Base-by-base conservation (phyloP, 1,284 basidiomycete species). In the Sanghuangporus baumii region DNA sequence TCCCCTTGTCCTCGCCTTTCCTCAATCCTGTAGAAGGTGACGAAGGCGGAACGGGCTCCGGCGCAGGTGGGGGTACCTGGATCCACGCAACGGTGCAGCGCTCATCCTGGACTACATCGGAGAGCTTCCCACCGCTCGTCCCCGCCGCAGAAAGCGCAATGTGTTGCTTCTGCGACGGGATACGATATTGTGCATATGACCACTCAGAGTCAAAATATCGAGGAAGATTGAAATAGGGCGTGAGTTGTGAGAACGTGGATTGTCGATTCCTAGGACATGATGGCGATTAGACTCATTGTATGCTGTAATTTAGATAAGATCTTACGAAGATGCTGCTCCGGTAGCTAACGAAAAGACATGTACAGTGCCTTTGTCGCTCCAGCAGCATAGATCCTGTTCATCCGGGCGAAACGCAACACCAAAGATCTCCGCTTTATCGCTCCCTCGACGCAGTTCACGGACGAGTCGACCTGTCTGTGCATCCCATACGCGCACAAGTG, bases 291-390 rank as follows among this genome's bases (percentile, higher is more conserved):
- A 58, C 40, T 60, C 46, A 67, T 41, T 37, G 62, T 51, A 36
- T 63, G 62, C 40, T 59, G 60, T 65, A 16, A 54, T 46, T 18
- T 12, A 62, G 37, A 16, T 11, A 47, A 43, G 37, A 40, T 81
- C 87, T 79, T 72, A 91, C 88, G 84, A 83, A 66, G 82, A 73
- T 9, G 84, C 84, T 41, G 87, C 83, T 36, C 80, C 78, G 47
- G 81, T 78, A n/a, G 73, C 74, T 62, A 96, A 82, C 38, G 88
- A 86, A 73, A 95, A 95, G 23, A 96, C 80, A 72, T 98, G 95
- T 3, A 98, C 86, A 0, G 96, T 98, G 43, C 96, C 95, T 76
- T 98, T 98, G 75, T 98, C 96, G 72, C 94, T 96, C 91, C 93
- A 94, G 8, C 91, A 91, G 68, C 90, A 92, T 1, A 96, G 76